Base-by-base conservation (phyloP, 139 green algal species). In the Chlamydomonas schloesseri region DNA sequence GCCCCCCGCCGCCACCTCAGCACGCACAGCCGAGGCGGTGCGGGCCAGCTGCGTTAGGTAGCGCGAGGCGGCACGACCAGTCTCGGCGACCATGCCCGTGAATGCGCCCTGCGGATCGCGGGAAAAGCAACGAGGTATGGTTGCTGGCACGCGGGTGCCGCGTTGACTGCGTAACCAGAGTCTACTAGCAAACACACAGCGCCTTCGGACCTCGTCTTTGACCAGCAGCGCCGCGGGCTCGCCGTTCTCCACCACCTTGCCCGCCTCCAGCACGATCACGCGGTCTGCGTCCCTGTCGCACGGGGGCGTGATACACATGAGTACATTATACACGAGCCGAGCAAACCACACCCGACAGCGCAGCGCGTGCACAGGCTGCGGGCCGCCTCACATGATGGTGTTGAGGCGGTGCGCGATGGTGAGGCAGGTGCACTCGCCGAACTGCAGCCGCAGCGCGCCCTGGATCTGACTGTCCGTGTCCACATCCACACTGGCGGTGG, bases 401-500 rank as follows among this genome's bases (percentile, higher is more conserved):
- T 95, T 93, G 47, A 96, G 92, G 53, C 95, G 89, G 90, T 98
- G 94, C 11, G 96, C 97, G 82, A 99, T 98, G 75, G 94, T 98
- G 42, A 99, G 91, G 79, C 97, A 93, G 18, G 97, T 99, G 88
- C 90, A 94, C 42, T 50, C 42, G 28, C 87, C 87, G 80, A 99
- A 99, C 55, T 93, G 92, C 31, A 89, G 88, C 69, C 96, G 91
- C 57, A 99, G 96, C 73, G 96, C 96, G 18, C 84, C 88, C 92
- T 99, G 97, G 74, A 95, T 82, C 14, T 88, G 64, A 4, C 81
- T 46, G 57, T 94, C 91, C 69, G 95, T 98, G 78, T 97, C 94
- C 29, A 93, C 82, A 84, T 99, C 97, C 33, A 99, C 95, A 13
- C 85, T 92, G 33, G 97, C 96, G 29, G 97, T 99, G 9, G 97